Percentiles rank a stretch among this genome's conserved stretches.
Evolutionary conservation across 768 basidiomycete species (phyloP).

Genomic region (Ramaria rubella): DNA sequence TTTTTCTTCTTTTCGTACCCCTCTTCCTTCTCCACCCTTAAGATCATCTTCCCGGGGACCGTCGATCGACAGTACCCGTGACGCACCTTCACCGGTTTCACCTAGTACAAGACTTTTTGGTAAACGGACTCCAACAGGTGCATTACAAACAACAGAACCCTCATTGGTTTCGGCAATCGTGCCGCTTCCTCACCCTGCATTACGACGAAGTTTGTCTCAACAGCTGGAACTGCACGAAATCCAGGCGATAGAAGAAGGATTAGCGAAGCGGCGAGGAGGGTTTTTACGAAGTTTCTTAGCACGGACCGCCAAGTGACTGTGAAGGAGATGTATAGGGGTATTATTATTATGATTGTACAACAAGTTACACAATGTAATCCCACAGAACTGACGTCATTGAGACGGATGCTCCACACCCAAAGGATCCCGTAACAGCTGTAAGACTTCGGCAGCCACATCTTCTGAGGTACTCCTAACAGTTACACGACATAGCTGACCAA

Average conservation of each 20-base stretch:
- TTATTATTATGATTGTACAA: conserved; percentile 10
- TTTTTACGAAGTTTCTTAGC: conserved; percentile 7
- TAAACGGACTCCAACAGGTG: neutral
- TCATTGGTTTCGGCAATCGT: neutral
- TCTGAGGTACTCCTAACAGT: conserved; percentile 96
- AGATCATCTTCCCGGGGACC: neutral
- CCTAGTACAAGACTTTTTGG: neutral
- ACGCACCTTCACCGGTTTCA: neutral
- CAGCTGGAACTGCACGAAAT: conserved; percentile 6
- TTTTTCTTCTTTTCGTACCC: conserved; percentile 5
- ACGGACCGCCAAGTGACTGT: conserved; percentile 3
- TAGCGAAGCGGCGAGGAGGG: conserved; percentile 1
- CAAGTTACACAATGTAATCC: conserved; percentile 4
- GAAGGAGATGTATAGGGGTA: neutral
- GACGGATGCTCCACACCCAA: conserved; percentile 21
- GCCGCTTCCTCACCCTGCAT: neutral
- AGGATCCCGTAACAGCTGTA: conserved; percentile 41
- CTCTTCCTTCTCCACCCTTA: conserved; percentile 10
- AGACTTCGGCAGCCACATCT: conserved; percentile 69
- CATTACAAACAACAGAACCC: neutral
- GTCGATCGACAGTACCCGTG: neutral
- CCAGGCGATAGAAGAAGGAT: conserved; percentile 7
- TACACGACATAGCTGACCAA: conserved; percentile 72
- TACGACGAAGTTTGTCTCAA: conserved; percentile 4
- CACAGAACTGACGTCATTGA: neutral